phyloP scores from a whole-genome alignment of 805 yeast genomes.

The Cyberlindnera subsufficiens region DNA sequence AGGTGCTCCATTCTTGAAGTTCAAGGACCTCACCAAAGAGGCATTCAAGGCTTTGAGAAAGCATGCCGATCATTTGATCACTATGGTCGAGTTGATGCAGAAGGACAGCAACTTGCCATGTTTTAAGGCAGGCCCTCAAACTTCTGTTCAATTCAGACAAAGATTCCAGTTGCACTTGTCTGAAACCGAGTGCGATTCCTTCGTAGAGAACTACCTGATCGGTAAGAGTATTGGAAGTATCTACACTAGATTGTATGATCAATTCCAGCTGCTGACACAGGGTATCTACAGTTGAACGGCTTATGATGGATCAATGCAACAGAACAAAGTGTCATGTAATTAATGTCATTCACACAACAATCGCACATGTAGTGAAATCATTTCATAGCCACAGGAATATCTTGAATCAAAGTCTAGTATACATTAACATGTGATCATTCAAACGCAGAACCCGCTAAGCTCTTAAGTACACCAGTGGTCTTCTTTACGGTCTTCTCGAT shows the following conservation, averaged over 20 bases:
- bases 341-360: no score
- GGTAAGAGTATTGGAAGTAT: constrained; percentile 81
- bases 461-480: constrained; percentile 10
- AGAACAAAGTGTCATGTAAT: background rate
- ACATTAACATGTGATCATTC: constrained; percentile 1
- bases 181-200: constrained; percentile 67
- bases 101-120: constrained; percentile 88
- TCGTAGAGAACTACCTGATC: constrained; percentile 72
- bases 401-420: background rate
- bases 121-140: constrained; percentile 80
- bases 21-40: constrained; percentile 56
- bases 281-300: constrained; percentile 68
- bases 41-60: constrained; percentile 73
- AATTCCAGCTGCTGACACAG: constrained; percentile 89
- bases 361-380: no score
- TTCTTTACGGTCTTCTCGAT: constrained; percentile 9
- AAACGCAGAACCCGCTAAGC: constrained; percentile 7
- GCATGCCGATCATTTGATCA: constrained; percentile 66
- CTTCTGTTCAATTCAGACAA: constrained; percentile 72
- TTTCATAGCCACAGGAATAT: background rate
- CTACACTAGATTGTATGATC: constrained; percentile 91
- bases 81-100: constrained; percentile 91
- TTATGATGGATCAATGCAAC: background rate
- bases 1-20: constrained; percentile 53
- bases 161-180: constrained; percentile 73